phyloP scores from a whole-genome alignment of 177 flowering plant genomes.

The Telopea speciosissima region DNA sequence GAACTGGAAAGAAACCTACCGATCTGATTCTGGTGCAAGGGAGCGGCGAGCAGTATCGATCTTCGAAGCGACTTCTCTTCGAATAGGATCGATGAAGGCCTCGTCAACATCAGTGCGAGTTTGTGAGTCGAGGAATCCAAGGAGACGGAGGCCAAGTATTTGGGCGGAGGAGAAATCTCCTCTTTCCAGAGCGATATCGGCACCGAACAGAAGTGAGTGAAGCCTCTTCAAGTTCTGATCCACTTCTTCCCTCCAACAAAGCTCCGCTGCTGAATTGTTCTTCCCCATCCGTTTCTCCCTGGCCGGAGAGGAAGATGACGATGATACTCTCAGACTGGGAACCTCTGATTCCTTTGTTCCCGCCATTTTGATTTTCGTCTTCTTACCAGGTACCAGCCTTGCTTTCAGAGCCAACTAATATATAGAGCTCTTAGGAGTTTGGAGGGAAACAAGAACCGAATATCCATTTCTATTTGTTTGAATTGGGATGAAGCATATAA shows the following conservation, averaged over 20 bases:
- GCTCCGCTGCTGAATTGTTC: conserved; percentile 6
- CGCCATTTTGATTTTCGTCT: conserved; percentile 21
- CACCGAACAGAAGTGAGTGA: conserved; percentile 83
- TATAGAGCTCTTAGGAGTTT: too few relatives aligned
- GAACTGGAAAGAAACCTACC: conserved; percentile 30
- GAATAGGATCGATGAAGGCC: conserved; percentile 56
- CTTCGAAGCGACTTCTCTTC: conserved; percentile 51
- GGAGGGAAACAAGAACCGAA: too few relatives aligned
- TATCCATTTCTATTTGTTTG: too few relatives aligned
- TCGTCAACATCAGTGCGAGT: conserved; percentile 44
- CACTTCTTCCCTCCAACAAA: conserved; percentile 69
- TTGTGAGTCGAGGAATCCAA: conserved; percentile 88
- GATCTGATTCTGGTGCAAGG: conserved; percentile 64
- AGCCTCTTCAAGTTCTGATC: conserved; percentile 70
- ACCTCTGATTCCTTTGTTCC: conserved; percentile 20
- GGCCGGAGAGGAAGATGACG: conserved; percentile 8
- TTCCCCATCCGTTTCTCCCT: conserved; percentile 16
- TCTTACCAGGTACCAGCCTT: too few relatives aligned
- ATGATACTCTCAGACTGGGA: background rate
- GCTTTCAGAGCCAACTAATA: too few relatives aligned
- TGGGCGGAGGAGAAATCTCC: conserved; percentile 60
- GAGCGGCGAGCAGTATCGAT: conserved; percentile 51
- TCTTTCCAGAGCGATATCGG: conserved; percentile 58
- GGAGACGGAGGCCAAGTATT: conserved; percentile 58
- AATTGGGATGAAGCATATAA: too few relatives aligned